phyloP scores from a whole-genome alignment of 305 asterid species.

The Rubia occidens region DNA sequence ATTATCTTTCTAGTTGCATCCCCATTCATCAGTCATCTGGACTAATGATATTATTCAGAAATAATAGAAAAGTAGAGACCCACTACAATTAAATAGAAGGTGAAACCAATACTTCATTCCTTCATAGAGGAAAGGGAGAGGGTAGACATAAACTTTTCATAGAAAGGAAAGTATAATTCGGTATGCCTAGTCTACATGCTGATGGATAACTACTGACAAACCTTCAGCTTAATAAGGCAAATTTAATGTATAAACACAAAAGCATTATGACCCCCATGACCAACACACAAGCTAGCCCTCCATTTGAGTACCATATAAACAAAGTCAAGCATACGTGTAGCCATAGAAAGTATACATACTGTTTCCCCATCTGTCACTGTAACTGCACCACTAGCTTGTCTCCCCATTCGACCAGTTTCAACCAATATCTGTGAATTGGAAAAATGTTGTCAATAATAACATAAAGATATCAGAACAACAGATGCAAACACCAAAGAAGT shows the following conservation, averaged over 20 bases:
- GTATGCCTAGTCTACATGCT: background rate
- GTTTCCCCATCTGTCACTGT: conserved; percentile 97
- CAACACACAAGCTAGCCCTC: background rate
- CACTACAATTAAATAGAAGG: background rate
- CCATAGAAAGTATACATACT: conserved; percentile 32
- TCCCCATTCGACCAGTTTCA: conserved; percentile 94
- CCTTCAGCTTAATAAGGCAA: background rate
- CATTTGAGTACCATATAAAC: background rate
- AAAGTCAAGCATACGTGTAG: background rate
- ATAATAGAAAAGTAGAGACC: background rate
- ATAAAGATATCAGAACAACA: background rate
- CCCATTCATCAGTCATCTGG: background rate
- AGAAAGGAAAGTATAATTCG: background rate
- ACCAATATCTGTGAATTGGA: conserved; percentile 50
- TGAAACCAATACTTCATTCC: background rate
- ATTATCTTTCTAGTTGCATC: background rate
- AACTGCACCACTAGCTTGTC: conserved; percentile 96
- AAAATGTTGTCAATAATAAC: background rate
- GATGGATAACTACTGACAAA: background rate
- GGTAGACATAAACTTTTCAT: background rate
- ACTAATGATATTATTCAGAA: background rate
- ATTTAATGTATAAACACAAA: background rate
- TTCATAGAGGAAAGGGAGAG: conserved; percentile 2
- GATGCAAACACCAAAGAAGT: too few species aligned
- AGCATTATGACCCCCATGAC: background rate